phyloP scores from a whole-genome alignment of 371 early-diverging fungal species.

The Actinomucor elegans region DNA sequence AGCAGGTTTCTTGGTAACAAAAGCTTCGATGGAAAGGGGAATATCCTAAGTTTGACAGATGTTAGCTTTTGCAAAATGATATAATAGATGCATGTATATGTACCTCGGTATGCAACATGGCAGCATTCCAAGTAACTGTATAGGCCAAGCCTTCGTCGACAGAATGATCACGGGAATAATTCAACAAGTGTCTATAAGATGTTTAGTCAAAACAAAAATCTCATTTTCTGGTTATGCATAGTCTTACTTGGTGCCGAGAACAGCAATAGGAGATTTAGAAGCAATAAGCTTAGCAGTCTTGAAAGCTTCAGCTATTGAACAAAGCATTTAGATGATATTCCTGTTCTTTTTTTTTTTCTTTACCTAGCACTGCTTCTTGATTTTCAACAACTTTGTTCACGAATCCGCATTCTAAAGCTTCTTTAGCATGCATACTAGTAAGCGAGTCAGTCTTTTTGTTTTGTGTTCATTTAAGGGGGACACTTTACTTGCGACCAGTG shows the following conservation, averaged over 20 bases:
- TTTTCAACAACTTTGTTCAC: conserved; percentile 69
- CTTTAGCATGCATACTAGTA: conserved; percentile 64
- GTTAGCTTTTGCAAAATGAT: too few species aligned
- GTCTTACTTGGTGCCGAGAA: conserved; percentile 83
- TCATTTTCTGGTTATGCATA: too few species aligned
- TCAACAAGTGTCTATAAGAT: conserved; percentile 67
- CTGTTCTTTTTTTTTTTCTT: too few species aligned
- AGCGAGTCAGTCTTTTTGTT: neutral
- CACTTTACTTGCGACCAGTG: conserved; percentile 75
- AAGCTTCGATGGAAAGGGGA: conserved; percentile 52
- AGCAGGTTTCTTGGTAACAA: conserved; percentile 57
- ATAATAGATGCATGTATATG: too few species aligned
- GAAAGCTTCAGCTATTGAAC: conserved; percentile 60
- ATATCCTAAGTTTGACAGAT: conserved; percentile 61
- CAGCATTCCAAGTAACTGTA: conserved; percentile 85
- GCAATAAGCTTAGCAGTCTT: conserved; percentile 79
- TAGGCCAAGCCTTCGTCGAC: conserved; percentile 88
- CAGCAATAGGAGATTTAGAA: conserved; percentile 88
- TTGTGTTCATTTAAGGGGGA: neutral
- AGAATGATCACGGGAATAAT: conserved; percentile 89
- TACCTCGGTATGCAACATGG: conserved; percentile 78
- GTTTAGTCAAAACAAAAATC: neutral
- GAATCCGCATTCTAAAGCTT: conserved; percentile 83
- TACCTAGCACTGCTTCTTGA: conserved; percentile 55
- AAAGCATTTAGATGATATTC: too few species aligned